A percentile compares a stretch with the other conserved stretches of the same genome.
These are phyloP conservation scores for Fragaria ananassa DNA, from an alignment of 306 rosid species.

Conservation along the genomic window DNA sequence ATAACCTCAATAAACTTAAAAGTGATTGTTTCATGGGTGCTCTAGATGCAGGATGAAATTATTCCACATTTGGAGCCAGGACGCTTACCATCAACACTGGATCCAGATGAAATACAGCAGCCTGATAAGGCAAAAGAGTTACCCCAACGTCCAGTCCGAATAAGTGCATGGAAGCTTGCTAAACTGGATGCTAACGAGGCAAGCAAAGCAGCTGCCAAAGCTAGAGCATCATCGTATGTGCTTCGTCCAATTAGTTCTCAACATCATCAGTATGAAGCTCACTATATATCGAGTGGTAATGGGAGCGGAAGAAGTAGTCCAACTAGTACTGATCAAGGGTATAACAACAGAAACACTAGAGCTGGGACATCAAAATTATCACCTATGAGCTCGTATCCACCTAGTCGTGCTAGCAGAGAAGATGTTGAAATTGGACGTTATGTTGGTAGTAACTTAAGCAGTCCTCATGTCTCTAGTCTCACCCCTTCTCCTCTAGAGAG, in stretches of 20 bases:
- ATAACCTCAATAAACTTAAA: not conserved
- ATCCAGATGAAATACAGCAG: conserved; percentile 65
- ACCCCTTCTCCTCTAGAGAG: conserved; percentile 49
- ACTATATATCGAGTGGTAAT: conserved; percentile 61
- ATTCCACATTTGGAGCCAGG: conserved; percentile 88
- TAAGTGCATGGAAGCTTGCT: conserved; percentile 88
- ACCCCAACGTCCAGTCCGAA: conserved; percentile 58
- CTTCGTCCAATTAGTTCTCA: conserved; percentile 65
- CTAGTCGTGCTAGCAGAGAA: conserved; percentile 72
- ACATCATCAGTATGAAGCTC: conserved; percentile 48
- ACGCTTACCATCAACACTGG: conserved; percentile 75
- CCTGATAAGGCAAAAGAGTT: conserved; percentile 52
- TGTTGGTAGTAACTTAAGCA: conserved; percentile 62
- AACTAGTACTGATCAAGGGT: conserved; percentile 49
- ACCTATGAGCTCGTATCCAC: conserved; percentile 66
- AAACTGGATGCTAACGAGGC: conserved; percentile 77
- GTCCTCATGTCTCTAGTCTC: conserved; percentile 61
- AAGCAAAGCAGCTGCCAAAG: conserved; percentile 69
- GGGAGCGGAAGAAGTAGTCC: conserved; percentile 84
- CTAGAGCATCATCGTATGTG: conserved; percentile 89
- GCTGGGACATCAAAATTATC: conserved; percentile 59
- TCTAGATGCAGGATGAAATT: conserved; percentile 65
- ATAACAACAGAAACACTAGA: conserved; percentile 43
- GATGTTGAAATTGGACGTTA: conserved; percentile 52
- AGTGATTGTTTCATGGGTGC: conserved; percentile 19